A percentile compares a stretch with the other conserved stretches of the same genome.
These are phyloP conservation scores for Cercospora sp. DNA, from an alignment of 2,329 filamentous ascomycete species.

Conservation along the genomic window DNA sequence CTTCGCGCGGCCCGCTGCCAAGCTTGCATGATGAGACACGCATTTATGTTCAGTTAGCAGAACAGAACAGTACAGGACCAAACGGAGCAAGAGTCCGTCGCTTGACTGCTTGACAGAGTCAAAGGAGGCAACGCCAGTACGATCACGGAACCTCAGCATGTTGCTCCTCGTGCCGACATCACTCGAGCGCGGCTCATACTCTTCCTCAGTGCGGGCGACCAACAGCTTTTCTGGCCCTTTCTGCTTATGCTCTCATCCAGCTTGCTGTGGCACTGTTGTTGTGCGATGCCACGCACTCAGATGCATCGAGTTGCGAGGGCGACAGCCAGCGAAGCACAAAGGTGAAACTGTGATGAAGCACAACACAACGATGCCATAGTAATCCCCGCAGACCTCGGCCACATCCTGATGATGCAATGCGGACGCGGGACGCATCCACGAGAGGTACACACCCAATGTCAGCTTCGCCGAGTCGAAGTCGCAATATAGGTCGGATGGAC, in stretches of 20 bases:
- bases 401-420: conserved; percentile 2
- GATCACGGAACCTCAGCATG: neutral
- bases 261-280: neutral
- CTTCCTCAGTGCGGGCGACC: neutral
- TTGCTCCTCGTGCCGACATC: neutral
- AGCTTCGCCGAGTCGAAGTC: conserved; percentile 3
- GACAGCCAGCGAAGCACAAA: neutral
- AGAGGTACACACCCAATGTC: neutral
- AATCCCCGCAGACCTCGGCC: conserved; percentile 1
- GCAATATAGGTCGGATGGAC: neutral
- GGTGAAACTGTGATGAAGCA: neutral
- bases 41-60: no score
- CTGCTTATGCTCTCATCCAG: neutral
- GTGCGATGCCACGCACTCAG: neutral
- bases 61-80: no score
- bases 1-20: neutral
- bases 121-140: neutral
- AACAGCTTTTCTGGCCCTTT: neutral
- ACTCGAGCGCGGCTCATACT: neutral
- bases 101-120: neutral
- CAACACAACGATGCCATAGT: neutral
- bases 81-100: no score
- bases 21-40: neutral
- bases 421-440: neutral
- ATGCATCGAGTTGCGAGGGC: conserved; percentile 6